Evolutionary conservation across 495 filamentous ascomycete species (phyloP).

Genomic region (Aspergillus hancockii): DNA sequence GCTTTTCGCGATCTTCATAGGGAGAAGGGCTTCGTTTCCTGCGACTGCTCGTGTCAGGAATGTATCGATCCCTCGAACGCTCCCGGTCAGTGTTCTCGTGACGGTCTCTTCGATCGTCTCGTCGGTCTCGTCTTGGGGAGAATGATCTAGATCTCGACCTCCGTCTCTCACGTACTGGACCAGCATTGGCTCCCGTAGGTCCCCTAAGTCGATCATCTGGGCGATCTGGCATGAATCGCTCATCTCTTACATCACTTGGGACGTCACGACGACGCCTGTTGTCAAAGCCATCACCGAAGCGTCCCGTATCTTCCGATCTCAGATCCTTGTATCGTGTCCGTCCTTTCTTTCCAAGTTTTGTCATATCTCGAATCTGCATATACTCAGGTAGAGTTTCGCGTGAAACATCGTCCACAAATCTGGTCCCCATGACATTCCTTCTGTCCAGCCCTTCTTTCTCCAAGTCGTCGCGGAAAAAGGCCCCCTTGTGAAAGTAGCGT

Average conservation of each 20-base stretch:
- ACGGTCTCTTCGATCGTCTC: constrained; percentile 35
- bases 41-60: constrained; percentile 35
- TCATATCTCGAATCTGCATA: constrained; percentile 92
- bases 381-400: constrained; percentile 85
- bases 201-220: constrained; percentile 38
- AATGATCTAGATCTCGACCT: constrained; percentile 36
- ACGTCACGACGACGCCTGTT: constrained; percentile 44
- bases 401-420: constrained; percentile 76
- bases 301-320: constrained; percentile 87
- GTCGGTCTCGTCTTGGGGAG: constrained; percentile 36
- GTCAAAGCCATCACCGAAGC: constrained; percentile 68
- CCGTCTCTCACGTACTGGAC: constrained; percentile 40
- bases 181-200: constrained; percentile 54
- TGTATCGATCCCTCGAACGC: constrained; percentile 51
- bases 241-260: constrained; percentile 57
- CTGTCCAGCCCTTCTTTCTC: constrained; percentile 70
- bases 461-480: constrained; percentile 85
- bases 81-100: constrained; percentile 32
- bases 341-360: constrained; percentile 89
- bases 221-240: constrained; percentile 71
- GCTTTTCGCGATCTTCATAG: constrained; percentile 66
- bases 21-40: constrained; percentile 67
- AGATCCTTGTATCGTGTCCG: constrained; percentile 89
- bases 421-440: constrained; percentile 77
- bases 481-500: constrained; percentile 95